Percentiles rank a stretch among this genome's conserved stretches.
phyloP scores from a whole-genome alignment of 2,329 filamentous ascomycete genomes.

The Trichothecium roseum region DNA sequence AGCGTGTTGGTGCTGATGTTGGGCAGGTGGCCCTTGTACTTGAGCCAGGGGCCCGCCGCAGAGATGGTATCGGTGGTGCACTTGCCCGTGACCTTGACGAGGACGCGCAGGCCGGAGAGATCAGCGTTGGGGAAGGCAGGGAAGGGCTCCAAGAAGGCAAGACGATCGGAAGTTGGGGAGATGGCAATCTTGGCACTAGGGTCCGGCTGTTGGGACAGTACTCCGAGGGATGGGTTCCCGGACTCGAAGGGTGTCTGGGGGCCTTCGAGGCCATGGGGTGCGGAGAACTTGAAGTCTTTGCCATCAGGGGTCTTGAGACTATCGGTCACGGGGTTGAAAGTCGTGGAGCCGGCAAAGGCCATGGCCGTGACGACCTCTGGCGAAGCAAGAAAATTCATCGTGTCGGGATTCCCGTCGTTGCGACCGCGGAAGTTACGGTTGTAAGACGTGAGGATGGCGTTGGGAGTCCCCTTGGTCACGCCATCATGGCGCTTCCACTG shows the following conservation, averaged over 20 bases:
- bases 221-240: conserved; percentile 65
- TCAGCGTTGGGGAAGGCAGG: conserved; percentile 69
- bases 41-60: conserved; percentile 91
- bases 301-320: conserved; percentile 70
- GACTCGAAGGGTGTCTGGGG: conserved; percentile 59
- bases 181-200: conserved; percentile 63
- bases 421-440: conserved; percentile 97
- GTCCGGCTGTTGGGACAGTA: conserved; percentile 63
- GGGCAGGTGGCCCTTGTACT: conserved; percentile 97
- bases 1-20: conserved; percentile 98
- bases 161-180: conserved; percentile 76
- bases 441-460: conserved; percentile 94
- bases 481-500: conserved; percentile 92
- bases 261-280: conserved; percentile 61
- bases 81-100: conserved; percentile 95
- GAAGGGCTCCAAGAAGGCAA: conserved; percentile 88
- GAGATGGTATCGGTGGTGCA: conserved; percentile 99
- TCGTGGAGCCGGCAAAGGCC: conserved; percentile 83
- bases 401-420: conserved; percentile 92
- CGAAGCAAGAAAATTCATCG: conserved; percentile 98
- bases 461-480: conserved; percentile 71
- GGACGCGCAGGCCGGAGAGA: conserved; percentile 66
- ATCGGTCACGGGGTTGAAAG: conserved; percentile 94
- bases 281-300: conserved; percentile 72
- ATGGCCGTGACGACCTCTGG: conserved; percentile 96